Conservation (phyloP, 2,329 filamentous ascomycete species). For the Ceratocystis alfenasii region DNA sequence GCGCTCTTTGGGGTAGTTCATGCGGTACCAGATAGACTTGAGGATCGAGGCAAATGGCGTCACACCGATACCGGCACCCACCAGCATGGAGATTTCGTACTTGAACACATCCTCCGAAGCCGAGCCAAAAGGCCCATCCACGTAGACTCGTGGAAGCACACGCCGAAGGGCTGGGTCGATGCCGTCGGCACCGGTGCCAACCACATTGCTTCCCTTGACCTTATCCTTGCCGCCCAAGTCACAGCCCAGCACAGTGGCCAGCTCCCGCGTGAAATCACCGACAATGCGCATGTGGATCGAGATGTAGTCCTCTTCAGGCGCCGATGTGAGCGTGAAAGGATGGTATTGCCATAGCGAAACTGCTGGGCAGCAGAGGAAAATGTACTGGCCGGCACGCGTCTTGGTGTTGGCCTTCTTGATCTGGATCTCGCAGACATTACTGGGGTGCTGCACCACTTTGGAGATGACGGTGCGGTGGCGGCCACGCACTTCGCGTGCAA, state of each 20-base stretch:
- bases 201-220: conserved; percentile 49
- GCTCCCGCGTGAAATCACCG: conserved; percentile 65
- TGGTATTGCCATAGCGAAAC: conserved; percentile 84
- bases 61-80: conserved; percentile 71
- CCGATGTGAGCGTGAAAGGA: conserved; percentile 74
- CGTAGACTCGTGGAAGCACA: conserved; percentile 65
- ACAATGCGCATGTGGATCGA: conserved; percentile 73
- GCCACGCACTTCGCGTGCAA: conserved; percentile 66
- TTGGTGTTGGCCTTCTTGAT: conserved; percentile 83
- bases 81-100: conserved; percentile 68
- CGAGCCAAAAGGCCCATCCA: conserved; percentile 76
- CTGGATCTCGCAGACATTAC: conserved; percentile 81
- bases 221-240: conserved; percentile 41
- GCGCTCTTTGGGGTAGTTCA: conserved; percentile 75
- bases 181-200: conserved; percentile 51
- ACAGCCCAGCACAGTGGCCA: conserved; percentile 62
- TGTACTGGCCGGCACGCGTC: conserved; percentile 73
- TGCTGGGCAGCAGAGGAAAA: conserved; percentile 77
- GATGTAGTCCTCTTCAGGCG: conserved; percentile 81
- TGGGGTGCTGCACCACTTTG: conserved; percentile 81
- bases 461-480: conserved; percentile 76
- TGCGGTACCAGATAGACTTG: conserved; percentile 87
- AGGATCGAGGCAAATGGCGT: conserved; percentile 80
- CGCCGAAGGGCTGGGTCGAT: conserved; percentile 60
- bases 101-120: conserved; percentile 85